Base-by-base conservation (phyloP, 371 early-diverging fungal genomes). In the Rhizomucor pusillus region DNA sequence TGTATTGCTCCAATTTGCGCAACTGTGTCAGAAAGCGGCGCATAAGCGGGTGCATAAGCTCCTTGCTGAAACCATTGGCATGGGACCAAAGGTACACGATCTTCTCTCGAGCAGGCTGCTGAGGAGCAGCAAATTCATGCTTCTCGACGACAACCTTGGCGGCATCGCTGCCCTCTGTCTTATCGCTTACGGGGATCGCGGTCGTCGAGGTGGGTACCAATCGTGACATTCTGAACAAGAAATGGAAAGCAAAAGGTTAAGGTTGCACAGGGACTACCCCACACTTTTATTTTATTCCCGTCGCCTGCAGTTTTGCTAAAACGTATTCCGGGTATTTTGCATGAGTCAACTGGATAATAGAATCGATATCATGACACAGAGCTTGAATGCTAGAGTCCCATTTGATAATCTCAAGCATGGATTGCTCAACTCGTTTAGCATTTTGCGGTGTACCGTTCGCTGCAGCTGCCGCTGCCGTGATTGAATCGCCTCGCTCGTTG, bases 301-400 rank as follows among this genome's bases (percentile, higher is more conserved):
- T 7, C 7, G 29, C 29, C 29, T 29, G 29, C 7, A 29, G 29
- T 29, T 29, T 29, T 29, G 29, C 29, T 29, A 29, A 29, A 5
- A 29, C 29, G 11, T 79, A 83, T 16, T 77, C 75, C 6, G 86
- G 79, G 47, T 82, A 74, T 47, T 80, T 79, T 25, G 73, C 64
- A 25, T 80, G 73, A 49, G 84, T 81, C n/a, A 62, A 56, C 2
- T 69, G 64, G 18, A 81, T 78, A 12, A 82, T 57, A n/a, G 77
- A 62, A 62, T 86, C 86, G 39, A 84, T 63, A 50, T 81, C 84
- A 22, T 77, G 72, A 47, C 86, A 86, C 4, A 86, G 64, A 14
- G 76, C 59, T 48, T 82, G 84, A 43, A 86, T 82, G 14, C 77
- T 75, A 9, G 75, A 65, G 63, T 86, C 86, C 86, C 86, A 86